phyloP scores from a whole-genome alignment of 2,329 filamentous ascomycete genomes.

The Colletotrichum tropicale region DNA sequence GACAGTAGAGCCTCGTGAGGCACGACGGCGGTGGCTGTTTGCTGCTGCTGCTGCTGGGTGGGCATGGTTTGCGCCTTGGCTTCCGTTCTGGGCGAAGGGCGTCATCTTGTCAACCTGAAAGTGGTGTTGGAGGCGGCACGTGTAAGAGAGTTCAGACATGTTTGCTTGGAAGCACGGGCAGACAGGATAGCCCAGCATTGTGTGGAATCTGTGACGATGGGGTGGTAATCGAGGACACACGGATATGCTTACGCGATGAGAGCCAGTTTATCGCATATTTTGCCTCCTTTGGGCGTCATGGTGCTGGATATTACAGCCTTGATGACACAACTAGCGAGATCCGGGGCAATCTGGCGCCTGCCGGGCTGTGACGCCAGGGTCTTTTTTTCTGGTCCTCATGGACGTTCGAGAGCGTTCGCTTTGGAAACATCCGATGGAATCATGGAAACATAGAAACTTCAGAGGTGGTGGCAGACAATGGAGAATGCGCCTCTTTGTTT shows the following conservation, averaged over 20 bases:
- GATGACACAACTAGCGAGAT: neutral
- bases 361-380: neutral
- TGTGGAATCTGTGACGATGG: neutral
- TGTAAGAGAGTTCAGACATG: neutral
- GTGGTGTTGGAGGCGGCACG: neutral
- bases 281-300: neutral
- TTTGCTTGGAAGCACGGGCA: neutral
- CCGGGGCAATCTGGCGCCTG: neutral
- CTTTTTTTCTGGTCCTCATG: neutral
- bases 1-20: neutral
- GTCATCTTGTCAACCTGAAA: neutral
- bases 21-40: neutral
- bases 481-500: neutral
- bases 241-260: neutral
- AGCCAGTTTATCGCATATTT: neutral
- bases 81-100: conserved; percentile 6
- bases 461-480: neutral
- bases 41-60: neutral
- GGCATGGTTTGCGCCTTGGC: conserved; percentile 16
- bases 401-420: neutral
- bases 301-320: neutral
- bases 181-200: neutral
- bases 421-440: neutral
- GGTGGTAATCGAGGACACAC: neutral
- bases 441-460: neutral